A percentile compares a stretch with the other conserved stretches of the same genome.
These are phyloP conservation scores for Rhodotorula paludigena DNA, from an alignment of 768 basidiomycete species.

Conservation along the genomic window DNA sequence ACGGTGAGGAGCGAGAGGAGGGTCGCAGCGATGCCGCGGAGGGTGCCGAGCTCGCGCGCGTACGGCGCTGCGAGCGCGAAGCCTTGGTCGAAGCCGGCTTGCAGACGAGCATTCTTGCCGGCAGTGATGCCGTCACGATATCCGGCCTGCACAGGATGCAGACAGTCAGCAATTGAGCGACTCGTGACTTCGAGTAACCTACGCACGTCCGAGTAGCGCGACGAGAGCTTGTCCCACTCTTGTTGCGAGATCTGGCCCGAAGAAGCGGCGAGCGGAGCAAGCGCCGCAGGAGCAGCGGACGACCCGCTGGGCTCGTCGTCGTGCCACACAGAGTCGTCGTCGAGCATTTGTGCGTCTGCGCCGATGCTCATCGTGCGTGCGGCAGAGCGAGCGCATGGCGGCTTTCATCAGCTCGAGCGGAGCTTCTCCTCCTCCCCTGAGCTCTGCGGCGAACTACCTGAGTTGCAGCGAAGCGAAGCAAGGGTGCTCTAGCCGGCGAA, in stretches of 20 bases:
- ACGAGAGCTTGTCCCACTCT: slow-evolving; percentile 37
- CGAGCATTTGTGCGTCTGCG: not conserved
- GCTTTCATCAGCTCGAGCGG: no score
- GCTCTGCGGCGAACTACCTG: no score
- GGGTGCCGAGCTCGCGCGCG: slow-evolving; percentile 68
- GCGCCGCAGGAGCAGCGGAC: not conserved
- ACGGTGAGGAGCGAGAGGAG: slow-evolving; percentile 52
- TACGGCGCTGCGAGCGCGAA: slow-evolving; percentile 70
- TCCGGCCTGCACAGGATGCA: slow-evolving; percentile 58
- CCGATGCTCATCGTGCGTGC: not conserved
- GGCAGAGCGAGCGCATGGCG: not conserved
- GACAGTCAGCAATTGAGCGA: not conserved
- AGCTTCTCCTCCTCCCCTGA: no score
- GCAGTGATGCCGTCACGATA: slow-evolving; percentile 94
- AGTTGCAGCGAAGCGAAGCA: no score
- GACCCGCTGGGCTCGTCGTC: slow-evolving; percentile 12
- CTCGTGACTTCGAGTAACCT: not conserved
- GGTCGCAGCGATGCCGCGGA: slow-evolving; percentile 68
- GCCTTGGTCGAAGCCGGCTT: slow-evolving; percentile 83
- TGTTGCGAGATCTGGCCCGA: slow-evolving; percentile 19
- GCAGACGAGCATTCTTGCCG: slow-evolving; percentile 80
- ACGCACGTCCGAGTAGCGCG: slow-evolving; percentile 34
- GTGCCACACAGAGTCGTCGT: slow-evolving; percentile 30
- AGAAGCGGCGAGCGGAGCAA: no score
- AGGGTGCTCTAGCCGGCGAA: no score